Percentiles rank a stretch among this genome's conserved stretches.
Evolutionary conservation across 306 rosid species (phyloP).

Genomic region (Rosa multiflora): DNA sequence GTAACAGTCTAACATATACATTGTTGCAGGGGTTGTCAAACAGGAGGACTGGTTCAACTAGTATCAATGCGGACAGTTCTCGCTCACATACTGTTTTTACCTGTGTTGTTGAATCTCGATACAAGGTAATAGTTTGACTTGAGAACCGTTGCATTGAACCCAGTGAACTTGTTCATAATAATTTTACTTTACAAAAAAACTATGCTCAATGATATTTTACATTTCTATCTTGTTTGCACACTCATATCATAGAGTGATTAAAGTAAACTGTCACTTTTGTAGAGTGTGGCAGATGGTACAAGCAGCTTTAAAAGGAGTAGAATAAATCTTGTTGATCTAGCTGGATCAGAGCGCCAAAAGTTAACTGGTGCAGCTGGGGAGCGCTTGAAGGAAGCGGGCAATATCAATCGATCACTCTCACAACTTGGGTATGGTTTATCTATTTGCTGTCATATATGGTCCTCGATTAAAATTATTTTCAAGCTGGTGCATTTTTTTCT

Average conservation of each 20-base stretch:
- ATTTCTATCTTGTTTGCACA: neutral
- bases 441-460: neutral
- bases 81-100: constrained; percentile 99
- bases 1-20: constrained; percentile 9
- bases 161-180: neutral
- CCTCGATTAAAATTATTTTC: neutral
- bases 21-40: constrained; percentile 85
- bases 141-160: neutral
- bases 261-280: constrained; percentile 38
- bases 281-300: constrained; percentile 73
- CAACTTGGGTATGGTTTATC: constrained; percentile 86
- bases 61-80: constrained; percentile 97
- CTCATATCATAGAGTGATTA: constrained; percentile 9
- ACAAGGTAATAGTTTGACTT: constrained; percentile 58
- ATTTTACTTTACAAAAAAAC: neutral
- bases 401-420: constrained; percentile 95
- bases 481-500: neutral
- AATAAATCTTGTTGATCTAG: constrained; percentile 97
- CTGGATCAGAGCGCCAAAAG: constrained; percentile 97
- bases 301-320: constrained; percentile 95
- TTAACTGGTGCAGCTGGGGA: constrained; percentile 96
- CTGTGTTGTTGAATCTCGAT: constrained; percentile 91
- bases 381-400: constrained; percentile 97
- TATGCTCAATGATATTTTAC: neutral
- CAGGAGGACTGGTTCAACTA: constrained; percentile 95